phyloP scores from a whole-genome alignment of 2,329 filamentous ascomycete species.

The Fusarium domesticum region DNA sequence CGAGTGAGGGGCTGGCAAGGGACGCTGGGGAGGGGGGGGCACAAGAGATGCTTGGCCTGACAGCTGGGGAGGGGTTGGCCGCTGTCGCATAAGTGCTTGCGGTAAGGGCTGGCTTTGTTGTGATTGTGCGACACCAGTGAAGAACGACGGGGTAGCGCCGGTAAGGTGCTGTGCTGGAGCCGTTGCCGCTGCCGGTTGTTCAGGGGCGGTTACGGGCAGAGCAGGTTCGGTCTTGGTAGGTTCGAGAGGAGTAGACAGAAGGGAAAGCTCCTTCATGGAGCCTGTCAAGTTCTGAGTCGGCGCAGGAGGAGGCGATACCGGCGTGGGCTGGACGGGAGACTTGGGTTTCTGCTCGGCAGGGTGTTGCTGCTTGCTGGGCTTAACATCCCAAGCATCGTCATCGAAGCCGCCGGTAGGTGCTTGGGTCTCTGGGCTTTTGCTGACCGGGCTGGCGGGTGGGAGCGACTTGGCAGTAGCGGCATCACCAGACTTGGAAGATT shows the following conservation, averaged over 20 bases:
- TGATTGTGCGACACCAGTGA: conserved; percentile 44
- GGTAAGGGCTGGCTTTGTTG: conserved; percentile 39
- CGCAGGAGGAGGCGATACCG: conserved; percentile 23
- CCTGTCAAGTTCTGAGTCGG: conserved; percentile 59
- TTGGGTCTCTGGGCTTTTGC: conserved; percentile 31
- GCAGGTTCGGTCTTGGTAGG: conserved; percentile 43
- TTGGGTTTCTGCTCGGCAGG: conserved; percentile 16
- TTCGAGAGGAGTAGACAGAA: conserved; percentile 52
- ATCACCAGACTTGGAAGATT: conserved; percentile 27
- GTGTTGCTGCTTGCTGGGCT: conserved; percentile 64
- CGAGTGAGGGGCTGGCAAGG: conserved; percentile 86
- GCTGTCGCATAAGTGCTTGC: conserved; percentile 50
- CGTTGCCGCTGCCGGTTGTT: conserved; percentile 32
- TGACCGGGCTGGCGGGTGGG: conserved; percentile 24
- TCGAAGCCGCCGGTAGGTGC: conserved; percentile 66
- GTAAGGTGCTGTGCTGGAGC: conserved; percentile 44
- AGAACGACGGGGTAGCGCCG: conserved; percentile 59
- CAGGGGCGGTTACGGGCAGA: conserved; percentile 23
- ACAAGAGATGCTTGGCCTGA: conserved; percentile 63
- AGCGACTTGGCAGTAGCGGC: conserved; percentile 25
- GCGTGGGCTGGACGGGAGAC: conserved; percentile 24
- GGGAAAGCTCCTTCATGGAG: conserved; percentile 59
- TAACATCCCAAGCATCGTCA: conserved; percentile 96
- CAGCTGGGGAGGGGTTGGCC: conserved; percentile 67
- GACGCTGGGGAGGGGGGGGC: conserved; percentile 72